Evolutionary conservation across 129 eudicot species (phyloP), one percentile per base, ranked within the genome.

Genomic region (Artemisia argyi): DNA sequence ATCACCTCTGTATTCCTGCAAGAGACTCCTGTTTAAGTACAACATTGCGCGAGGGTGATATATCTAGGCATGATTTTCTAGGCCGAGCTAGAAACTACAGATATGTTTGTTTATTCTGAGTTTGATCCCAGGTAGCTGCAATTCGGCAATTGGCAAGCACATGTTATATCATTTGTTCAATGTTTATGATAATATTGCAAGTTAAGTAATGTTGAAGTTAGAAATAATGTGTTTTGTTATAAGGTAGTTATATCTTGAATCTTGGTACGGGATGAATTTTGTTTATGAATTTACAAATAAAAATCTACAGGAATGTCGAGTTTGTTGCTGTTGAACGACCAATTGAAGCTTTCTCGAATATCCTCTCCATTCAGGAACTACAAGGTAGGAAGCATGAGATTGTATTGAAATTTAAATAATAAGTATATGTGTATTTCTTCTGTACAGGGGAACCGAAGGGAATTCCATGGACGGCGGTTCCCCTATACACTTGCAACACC

Each of bases 391-490:
- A 49, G 60, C 11, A 57, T 15, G 8, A 11, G 30, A 1, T 1
- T 30, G 35, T 22, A 3, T 18, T 49, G 5, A 63, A 11, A 20
- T 26, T 26, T 26, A 26, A 26, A 26, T 26, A 26, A 26, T 26
- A 26, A 26, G 2, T 26, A 26, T 26, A 26, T 3, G 4, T 26
- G 30, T 26, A 26, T 2, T 26, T 4, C 11, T 30, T 13, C 26
- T 17, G 30, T 18, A 35, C 62, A 89, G 98, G 95, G 81, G 91
- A 85, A 61, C 98, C 98, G 2, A 93, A 93, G 84, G 98, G 96
- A 32, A 93, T 93, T 26, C 98, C 98, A 58, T 93, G 98, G 98
- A 93, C n/a, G n/a, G n/a, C n/a, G n/a, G n/a, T n/a, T n/a, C n/a
- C n/a, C n/a, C n/a, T n/a, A n/a, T n/a, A n/a, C 98, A 50, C 77